Percentiles rank a stretch among this genome's conserved stretches.
These are phyloP conservation scores for Apiospora arundinis DNA, from an alignment of 2,329 filamentous ascomycete species.

Conservation along the genomic window DNA sequence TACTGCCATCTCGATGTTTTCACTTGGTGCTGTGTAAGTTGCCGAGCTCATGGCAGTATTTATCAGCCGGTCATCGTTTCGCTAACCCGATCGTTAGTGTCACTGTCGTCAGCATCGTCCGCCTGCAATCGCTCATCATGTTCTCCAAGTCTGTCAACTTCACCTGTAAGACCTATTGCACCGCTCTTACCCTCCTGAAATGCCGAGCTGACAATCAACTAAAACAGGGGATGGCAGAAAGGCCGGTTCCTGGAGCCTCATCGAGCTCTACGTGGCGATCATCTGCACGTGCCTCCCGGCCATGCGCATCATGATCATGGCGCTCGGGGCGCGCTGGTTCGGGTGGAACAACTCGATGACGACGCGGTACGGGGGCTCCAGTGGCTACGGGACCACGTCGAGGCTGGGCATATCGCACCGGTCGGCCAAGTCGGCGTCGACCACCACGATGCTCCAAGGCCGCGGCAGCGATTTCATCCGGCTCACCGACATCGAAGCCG, in stretches of 20 bases:
- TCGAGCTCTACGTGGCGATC: conserved; percentile 50
- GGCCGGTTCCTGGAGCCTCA: conserved; percentile 47
- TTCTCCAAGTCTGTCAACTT: conserved; percentile 49
- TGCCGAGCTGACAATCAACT: background rate
- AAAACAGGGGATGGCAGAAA: conserved; percentile 34
- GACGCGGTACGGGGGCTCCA: background rate
- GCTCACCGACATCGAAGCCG: conserved; percentile 6
- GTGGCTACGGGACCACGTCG: background rate
- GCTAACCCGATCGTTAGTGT: conserved; percentile 37
- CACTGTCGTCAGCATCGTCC: conserved; percentile 50
- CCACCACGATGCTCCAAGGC: background rate
- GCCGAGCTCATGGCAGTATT: no score
- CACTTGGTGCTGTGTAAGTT: conserved; percentile 45
- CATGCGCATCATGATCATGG: conserved; percentile 34
- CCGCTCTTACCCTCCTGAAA: no score
- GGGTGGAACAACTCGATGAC: conserved; percentile 9
- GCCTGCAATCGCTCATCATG: conserved; percentile 48
- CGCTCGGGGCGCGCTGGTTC: conserved; percentile 20
- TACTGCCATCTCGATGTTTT: conserved; percentile 43
- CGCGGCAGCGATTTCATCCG: conserved; percentile 13
- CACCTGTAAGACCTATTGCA: conserved; percentile 34
- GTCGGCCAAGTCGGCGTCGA: background rate
- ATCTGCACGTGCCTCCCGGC: conserved; percentile 51
- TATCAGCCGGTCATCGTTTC: no score
- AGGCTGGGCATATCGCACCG: background rate